Base-by-base conservation (phyloP, 192 early-diverging fungal genomes). In the Umbelopsis ramanniana region DNA sequence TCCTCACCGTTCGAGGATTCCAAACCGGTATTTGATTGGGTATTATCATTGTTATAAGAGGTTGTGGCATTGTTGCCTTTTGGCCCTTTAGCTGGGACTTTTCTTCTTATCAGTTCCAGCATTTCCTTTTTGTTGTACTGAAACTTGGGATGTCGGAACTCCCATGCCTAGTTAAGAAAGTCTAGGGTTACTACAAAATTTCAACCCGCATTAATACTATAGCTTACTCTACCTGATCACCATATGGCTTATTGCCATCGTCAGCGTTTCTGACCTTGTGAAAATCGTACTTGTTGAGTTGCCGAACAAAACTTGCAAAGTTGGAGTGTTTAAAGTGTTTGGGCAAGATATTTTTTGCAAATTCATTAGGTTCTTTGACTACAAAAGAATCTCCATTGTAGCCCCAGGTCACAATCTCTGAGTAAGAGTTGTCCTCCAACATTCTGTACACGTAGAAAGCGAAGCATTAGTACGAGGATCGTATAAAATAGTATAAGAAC, bases 241-340 rank as follows among this genome's bases (percentile, higher is more conserved):
- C 88, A 67, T 89, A 86, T 10, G 74, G 75, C 12, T 72, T 67
- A 8, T 74, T 55, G 11, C 76, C 78, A 37, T 90, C 87, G 23
- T 86, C 81, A 40, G 82, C 72, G 40, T 85, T 84, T 54, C 86
- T 86, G 63, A 91, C 83, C 73, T 92, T 93, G 77, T 90, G 89
- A 76, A 93, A 93, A 69, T 87, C 91, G 67, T 92, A 93, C 71
- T 89, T 92, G 81, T 93, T 93, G 21, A 92, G 83, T 72, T 93
- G 91, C 3, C 91, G 83, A 11, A 90, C 89, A 77, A 90, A 90
- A 68, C 82, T 84, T 1, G 86, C 83, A 78, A 90, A 90, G 60
- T 90, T 91, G 60, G 85, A 88, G 79, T 93, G 91, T 52, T 91
- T 92, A 69, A 91, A 93, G 55, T 89, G 86, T 70, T 86, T 81